These are phyloP conservation scores for Phialocephala sp. DNA, from an alignment of 2,329 filamentous ascomycete species.

Conservation along the genomic window DNA sequence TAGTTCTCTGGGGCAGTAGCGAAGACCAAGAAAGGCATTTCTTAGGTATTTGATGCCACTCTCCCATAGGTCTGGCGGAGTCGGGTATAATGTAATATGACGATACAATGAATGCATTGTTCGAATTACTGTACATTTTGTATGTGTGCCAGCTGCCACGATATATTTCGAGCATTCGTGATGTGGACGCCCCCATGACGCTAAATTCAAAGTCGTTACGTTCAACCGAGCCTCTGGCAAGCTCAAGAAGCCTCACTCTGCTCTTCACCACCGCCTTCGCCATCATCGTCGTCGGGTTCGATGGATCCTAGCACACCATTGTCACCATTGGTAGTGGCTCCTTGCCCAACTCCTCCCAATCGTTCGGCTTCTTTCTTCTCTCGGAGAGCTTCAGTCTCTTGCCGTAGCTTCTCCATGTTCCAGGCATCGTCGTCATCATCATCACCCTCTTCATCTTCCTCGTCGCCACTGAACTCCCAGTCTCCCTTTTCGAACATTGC, in stretches of 20 bases:
- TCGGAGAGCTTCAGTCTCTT: slow-evolving; percentile 80
- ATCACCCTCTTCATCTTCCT: slow-evolving; percentile 52
- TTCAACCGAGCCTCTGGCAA: neutral
- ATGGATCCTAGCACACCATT: slow-evolving; percentile 6
- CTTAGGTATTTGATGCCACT: neutral
- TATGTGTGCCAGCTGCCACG: slow-evolving; percentile 1
- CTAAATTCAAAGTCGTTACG: slow-evolving; percentile 32
- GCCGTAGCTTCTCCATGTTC: slow-evolving; percentile 82
- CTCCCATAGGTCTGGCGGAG: neutral
- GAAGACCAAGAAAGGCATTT: neutral
- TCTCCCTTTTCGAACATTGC: slow-evolving; percentile 96
- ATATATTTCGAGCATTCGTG: slow-evolving; percentile 11
- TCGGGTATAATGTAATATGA: slow-evolving; percentile 6
- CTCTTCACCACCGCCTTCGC: slow-evolving; percentile 9
- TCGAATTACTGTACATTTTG: neutral
- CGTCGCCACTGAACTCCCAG: slow-evolving; percentile 74
- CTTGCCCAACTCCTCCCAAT: slow-evolving; percentile 41
- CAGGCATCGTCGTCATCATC: slow-evolving; percentile 59
- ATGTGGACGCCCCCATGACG: slow-evolving; percentile 30
- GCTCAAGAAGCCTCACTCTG: neutral
- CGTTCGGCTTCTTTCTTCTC: slow-evolving; percentile 80
- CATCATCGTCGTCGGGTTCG: slow-evolving; percentile 15
- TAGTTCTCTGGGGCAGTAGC: neutral
- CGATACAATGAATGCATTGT: slow-evolving; percentile 1
- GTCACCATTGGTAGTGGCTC: slow-evolving; percentile 16